phyloP scores from a whole-genome alignment of 768 basidiomycete species.

The Amanita rubescens region DNA sequence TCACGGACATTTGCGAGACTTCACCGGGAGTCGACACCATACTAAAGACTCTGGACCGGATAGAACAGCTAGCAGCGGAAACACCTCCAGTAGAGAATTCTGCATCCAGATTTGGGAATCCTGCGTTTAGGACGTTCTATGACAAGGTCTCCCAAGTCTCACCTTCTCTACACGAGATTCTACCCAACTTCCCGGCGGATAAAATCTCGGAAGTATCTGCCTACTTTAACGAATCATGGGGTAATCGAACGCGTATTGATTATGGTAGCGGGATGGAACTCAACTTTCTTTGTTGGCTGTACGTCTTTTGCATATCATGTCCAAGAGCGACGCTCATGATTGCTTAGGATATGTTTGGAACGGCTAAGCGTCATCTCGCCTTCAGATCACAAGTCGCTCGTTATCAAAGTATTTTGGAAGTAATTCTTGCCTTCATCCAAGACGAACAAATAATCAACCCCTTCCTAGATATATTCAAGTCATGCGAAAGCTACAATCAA shows the following conservation, averaged over 20 bases:
- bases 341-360: conserved; percentile 68
- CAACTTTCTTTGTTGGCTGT: conserved; percentile 97
- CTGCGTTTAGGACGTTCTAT: conserved; percentile 89
- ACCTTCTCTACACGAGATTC: conserved; percentile 43
- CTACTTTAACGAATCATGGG: conserved; percentile 89
- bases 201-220: conserved; percentile 62
- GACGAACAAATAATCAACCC: background rate
- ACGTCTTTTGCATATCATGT: conserved; percentile 21
- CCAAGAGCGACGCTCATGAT: background rate
- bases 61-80: conserved; percentile 57
- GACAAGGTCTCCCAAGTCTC: conserved; percentile 74
- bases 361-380: conserved; percentile 56
- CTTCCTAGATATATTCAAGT: conserved; percentile 66
- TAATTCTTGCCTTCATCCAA: conserved; percentile 24
- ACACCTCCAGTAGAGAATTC: conserved; percentile 88
- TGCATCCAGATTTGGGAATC: conserved; percentile 93
- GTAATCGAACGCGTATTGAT: conserved; percentile 86
- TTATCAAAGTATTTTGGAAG: conserved; percentile 88
- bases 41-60: conserved; percentile 52
- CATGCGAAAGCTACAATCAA: conserved; percentile 83
- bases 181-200: conserved; percentile 51
- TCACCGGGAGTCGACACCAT: conserved; percentile 60
- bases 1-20: conserved; percentile 52
- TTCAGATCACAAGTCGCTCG: conserved; percentile 67
- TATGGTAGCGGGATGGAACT: conserved; percentile 99